A percentile compares a stretch with the other conserved stretches of the same genome.
These are phyloP conservation scores for Xerocomus minutiporus DNA, from an alignment of 1,284 basidiomycete species.

Conservation along the genomic window DNA sequence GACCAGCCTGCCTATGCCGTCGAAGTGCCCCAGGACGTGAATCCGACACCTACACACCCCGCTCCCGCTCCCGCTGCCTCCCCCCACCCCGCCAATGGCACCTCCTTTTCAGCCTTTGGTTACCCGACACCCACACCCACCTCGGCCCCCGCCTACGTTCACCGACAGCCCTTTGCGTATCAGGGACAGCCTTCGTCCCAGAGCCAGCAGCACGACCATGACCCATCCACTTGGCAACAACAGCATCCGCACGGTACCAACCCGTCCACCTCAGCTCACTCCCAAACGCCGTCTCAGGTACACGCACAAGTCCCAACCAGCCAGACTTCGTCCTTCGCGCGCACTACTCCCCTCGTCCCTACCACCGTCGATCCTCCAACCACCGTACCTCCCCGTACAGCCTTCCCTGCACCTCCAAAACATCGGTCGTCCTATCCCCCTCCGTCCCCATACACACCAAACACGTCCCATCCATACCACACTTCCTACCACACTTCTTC, in stretches of 20 bases:
- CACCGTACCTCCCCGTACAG: conserved; percentile 13
- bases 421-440: conserved; percentile 20
- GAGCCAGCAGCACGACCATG: conserved; percentile 34
- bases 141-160: conserved; percentile 26
- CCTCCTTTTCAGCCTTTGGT: conserved; percentile 25
- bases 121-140: conserved; percentile 26
- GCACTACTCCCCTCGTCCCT: conserved; percentile 34
- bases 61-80: background rate
- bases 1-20: conserved; percentile 20
- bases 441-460: conserved; percentile 22
- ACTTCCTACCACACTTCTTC: conserved; percentile 18
- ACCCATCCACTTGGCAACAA: conserved; percentile 25
- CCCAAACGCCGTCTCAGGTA: conserved; percentile 23
- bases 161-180: conserved; percentile 23
- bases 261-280: conserved; percentile 15
- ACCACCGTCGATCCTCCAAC: conserved; percentile 34
- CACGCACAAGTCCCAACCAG: conserved; percentile 17
- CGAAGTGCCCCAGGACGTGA: conserved; percentile 24
- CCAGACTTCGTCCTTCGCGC: conserved; percentile 24
- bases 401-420: conserved; percentile 23
- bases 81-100: conserved; percentile 15
- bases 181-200: conserved; percentile 24
- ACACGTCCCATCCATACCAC: conserved; percentile 17
- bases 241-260: conserved; percentile 22
- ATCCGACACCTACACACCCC: background rate